These are phyloP conservation scores for Xylaria sp. DNA, from an alignment of 495 filamentous ascomycete genomes.

Conservation along the genomic window DNA sequence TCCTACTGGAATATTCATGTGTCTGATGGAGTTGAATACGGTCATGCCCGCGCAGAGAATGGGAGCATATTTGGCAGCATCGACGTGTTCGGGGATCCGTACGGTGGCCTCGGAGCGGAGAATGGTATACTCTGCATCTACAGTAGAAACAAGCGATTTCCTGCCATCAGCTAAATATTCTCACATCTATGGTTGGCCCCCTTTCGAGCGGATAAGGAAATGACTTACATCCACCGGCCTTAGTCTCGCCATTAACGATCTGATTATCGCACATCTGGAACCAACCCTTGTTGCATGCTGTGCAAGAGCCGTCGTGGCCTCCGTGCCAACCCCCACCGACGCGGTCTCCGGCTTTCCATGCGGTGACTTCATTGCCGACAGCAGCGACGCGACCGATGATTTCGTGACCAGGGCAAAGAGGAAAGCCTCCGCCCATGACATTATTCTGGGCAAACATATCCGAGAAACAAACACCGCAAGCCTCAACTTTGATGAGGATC, in stretches of 20 bases:
- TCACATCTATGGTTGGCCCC: too few species aligned
- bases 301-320: constrained; percentile 51
- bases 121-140: constrained; percentile 66
- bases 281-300: constrained; percentile 51
- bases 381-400: constrained; percentile 58
- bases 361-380: constrained; percentile 50
- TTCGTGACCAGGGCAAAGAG: constrained; percentile 59
- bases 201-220: neutral
- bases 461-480: constrained; percentile 52
- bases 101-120: constrained; percentile 66
- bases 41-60: constrained; percentile 75
- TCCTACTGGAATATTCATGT: constrained; percentile 59
- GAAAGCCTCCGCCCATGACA: constrained; percentile 49
- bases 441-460: constrained; percentile 45
- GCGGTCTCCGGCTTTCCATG: constrained; percentile 53
- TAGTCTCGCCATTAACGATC: constrained; percentile 57
- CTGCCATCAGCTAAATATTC: too few species aligned
- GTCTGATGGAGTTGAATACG: constrained; percentile 70
- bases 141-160: neutral
- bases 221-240: constrained; percentile 53
- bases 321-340: constrained; percentile 57
- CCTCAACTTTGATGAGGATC: constrained; percentile 52
- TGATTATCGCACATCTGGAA: constrained; percentile 61
- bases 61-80: constrained; percentile 65
- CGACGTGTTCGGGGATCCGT: constrained; percentile 59